Percentiles rank a stretch among this genome's conserved stretches.
Evolutionary conservation across 2,329 filamentous ascomycete genomes (phyloP).

Genomic region (Hypoxylon sp.): DNA sequence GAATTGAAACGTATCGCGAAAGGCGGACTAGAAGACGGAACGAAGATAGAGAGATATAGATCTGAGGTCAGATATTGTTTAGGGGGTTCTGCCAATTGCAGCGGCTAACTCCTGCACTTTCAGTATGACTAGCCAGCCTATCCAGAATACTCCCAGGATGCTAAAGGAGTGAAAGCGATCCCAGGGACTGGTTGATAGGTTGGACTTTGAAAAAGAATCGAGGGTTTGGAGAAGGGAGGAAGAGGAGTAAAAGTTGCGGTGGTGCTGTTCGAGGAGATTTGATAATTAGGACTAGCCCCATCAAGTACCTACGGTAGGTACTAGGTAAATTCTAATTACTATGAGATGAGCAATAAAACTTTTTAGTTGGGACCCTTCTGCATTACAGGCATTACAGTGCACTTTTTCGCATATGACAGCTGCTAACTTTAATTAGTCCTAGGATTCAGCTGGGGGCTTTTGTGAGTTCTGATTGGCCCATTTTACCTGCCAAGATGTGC

Average conservation of each 20-base stretch:
- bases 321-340: neutral
- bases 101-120: slow-evolving; percentile 15
- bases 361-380: slow-evolving; percentile 36
- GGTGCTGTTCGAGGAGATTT: slow-evolving; percentile 23
- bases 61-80: slow-evolving; percentile 27
- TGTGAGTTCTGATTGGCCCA: slow-evolving; percentile 22
- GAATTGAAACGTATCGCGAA: slow-evolving; percentile 7
- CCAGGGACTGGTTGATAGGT: slow-evolving; percentile 29
- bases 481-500: slow-evolving; percentile 13
- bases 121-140: slow-evolving; percentile 24
- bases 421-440: slow-evolving; percentile 38
- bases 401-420: slow-evolving; percentile 28
- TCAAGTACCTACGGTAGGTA: slow-evolving; percentile 25
- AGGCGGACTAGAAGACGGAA: slow-evolving; percentile 6
- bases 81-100: slow-evolving; percentile 17
- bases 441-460: slow-evolving; percentile 21
- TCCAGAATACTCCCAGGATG: slow-evolving; percentile 34
- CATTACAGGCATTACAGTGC: neutral
- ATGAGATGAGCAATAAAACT: slow-evolving; percentile 33
- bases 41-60: slow-evolving; percentile 8
- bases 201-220: slow-evolving; percentile 12
- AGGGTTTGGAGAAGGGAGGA: slow-evolving; percentile 20
- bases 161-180: slow-evolving; percentile 48
- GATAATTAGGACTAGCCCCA: slow-evolving; percentile 31
- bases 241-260: slow-evolving; percentile 27